Base-by-base conservation (phyloP, 805 yeast genomes). In the Saccharomyces cerevisiae region DNA sequence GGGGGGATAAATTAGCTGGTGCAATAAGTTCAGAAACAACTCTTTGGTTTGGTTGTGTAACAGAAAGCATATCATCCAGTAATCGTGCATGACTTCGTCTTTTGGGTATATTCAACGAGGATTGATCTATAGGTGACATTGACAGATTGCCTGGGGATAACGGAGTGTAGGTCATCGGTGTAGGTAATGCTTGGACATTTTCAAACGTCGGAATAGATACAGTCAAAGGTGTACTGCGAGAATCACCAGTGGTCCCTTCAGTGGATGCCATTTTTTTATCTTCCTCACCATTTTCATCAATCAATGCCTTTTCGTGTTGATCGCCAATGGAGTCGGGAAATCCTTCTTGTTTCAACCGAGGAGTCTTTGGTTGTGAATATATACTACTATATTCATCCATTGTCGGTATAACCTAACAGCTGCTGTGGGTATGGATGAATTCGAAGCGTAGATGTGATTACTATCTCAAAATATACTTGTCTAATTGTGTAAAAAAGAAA, bases 151-250 rank as follows among this genome's bases (percentile, higher is more conserved):
- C 52, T 8, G 69, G 67, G 6, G 63, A 56, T 22, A 48, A 17
- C 4, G 69, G 68, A 4, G 66, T 60, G 48, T 65, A 67, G 2
- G 61, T 55, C 65, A 67, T 62, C 36, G 72, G 72, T 1, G 72
- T 69, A 1, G 72, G 72, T 32, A 69, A 51, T 21, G 58, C 55
- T 3, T 64, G 59, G 28, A 66, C 58, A 36, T 59, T 55, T 2
- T 58, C 65, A 51, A 65, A 67, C 2, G 59, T 54, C 28, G 68
- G 65, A 5, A 59, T 61, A 3, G 53, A 43, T 9, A 63, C 41
- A 30, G 59, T 55, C 21, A 64, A 48, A 1, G 70, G 70, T 1
- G 70, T 66, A 6, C 29, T 41, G 13, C 49, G 50, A 24, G 29
- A 49, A 5, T 30, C 48, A 6, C 24, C 22, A 1, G 22, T 47